These are phyloP conservation scores for Cytospora piceae DNA, from an alignment of 2,329 filamentous ascomycete species.

Conservation along the genomic window DNA sequence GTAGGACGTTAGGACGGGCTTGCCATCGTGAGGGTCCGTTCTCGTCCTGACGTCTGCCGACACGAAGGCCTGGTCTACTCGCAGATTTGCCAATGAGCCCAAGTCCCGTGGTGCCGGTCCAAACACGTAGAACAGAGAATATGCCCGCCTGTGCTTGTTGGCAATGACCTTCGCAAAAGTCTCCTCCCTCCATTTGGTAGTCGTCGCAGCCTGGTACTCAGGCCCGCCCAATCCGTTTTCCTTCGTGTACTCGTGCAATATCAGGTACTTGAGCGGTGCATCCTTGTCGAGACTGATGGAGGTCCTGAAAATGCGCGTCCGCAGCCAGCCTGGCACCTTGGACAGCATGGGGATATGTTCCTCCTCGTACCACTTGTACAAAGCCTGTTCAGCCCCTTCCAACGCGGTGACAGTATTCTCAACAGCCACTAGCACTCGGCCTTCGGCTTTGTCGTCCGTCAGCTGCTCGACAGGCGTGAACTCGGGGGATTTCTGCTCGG, in stretches of 20 bases:
- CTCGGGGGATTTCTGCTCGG: constrained; percentile 56
- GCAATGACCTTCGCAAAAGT: constrained; percentile 63
- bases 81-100: constrained; percentile 54
- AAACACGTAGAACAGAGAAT: constrained; percentile 79
- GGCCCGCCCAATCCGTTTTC: constrained; percentile 68
- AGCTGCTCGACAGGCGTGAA: constrained; percentile 65
- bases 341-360: constrained; percentile 75
- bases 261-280: constrained; percentile 61
- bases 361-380: constrained; percentile 73
- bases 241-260: constrained; percentile 73
- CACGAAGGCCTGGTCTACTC: constrained; percentile 52
- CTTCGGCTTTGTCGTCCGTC: constrained; percentile 60
- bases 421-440: constrained; percentile 65
- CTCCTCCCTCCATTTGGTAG: constrained; percentile 64
- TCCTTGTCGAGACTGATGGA: constrained; percentile 60
- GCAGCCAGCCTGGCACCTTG: constrained; percentile 78
- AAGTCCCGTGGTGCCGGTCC: constrained; percentile 74
- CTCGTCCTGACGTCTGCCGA: constrained; percentile 59
- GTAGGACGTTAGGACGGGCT: constrained; percentile 64
- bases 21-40: constrained; percentile 55
- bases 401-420: constrained; percentile 57
- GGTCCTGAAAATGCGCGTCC: constrained; percentile 71
- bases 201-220: constrained; percentile 65
- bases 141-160: constrained; percentile 61
- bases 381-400: constrained; percentile 53